Percentiles rank a stretch among this genome's conserved stretches.
phyloP scores from a whole-genome alignment of 345 rosid genomes.

The Rhizophora mangle region DNA sequence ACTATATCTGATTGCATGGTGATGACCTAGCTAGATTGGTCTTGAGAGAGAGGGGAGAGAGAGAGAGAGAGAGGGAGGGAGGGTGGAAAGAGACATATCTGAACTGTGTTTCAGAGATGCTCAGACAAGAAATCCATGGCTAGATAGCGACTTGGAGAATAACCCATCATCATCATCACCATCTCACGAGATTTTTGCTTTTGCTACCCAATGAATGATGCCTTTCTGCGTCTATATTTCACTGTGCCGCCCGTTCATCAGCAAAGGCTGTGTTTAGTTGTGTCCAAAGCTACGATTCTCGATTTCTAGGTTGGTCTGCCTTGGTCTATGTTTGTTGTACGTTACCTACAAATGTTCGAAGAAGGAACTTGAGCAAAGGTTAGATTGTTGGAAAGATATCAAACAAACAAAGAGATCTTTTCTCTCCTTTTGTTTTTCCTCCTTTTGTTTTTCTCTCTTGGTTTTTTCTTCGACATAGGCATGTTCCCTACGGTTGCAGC shows the following conservation, averaged over 20 bases:
- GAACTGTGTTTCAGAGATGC: conserved; percentile 37
- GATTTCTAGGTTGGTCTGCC: conserved; percentile 14
- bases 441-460: conserved; percentile 36
- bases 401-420: conserved; percentile 22
- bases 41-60: conserved; percentile 15
- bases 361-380: conserved; percentile 18
- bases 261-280: conserved; percentile 34
- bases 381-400: conserved; percentile 5
- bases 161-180: conserved; percentile 61
- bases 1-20: conserved; percentile 37
- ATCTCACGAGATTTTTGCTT: conserved; percentile 58
- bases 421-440: conserved; percentile 24
- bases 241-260: conserved; percentile 37
- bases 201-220: conserved; percentile 60
- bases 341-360: conserved; percentile 24
- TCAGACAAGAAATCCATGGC: conserved; percentile 51
- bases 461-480: conserved; percentile 41
- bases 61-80: neutral
- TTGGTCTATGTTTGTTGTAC: conserved; percentile 17
- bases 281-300: conserved; percentile 48
- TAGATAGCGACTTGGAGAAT: conserved; percentile 71
- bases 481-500: conserved; percentile 53
- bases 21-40: conserved; percentile 13
- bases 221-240: conserved; percentile 56
- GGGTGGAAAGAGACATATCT: conserved; percentile 37